Evolutionary conservation across 768 basidiomycete genomes (phyloP).

Genomic region (Naganishia friedmannii): DNA sequence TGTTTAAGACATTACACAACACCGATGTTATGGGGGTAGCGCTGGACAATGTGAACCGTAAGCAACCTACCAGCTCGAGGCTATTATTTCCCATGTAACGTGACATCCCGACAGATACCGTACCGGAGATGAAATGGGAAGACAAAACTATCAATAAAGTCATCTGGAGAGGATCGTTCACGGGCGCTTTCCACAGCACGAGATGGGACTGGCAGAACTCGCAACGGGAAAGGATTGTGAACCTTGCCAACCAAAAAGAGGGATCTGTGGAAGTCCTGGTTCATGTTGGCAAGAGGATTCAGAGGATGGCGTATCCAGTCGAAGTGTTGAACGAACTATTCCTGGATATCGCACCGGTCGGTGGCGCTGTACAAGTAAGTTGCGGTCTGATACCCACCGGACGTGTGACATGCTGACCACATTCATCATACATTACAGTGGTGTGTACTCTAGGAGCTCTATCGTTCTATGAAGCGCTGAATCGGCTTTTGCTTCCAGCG

Average conservation of each 20-base stretch:
- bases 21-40: slow-evolving; percentile 26
- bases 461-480: neutral
- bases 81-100: too few species aligned
- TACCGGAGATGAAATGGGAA: neutral
- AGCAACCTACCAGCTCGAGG: slow-evolving; percentile 32
- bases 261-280: slow-evolving; percentile 30
- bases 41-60: slow-evolving; percentile 25
- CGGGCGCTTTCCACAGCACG: slow-evolving; percentile 41
- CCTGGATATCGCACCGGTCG: slow-evolving; percentile 43
- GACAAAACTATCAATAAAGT: slow-evolving; percentile 35
- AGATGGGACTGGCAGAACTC: slow-evolving; percentile 40
- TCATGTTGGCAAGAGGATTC: slow-evolving; percentile 28
- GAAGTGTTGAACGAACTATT: slow-evolving; percentile 38
- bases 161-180: slow-evolving; percentile 48
- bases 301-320: slow-evolving; percentile 30
- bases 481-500: slow-evolving; percentile 21
- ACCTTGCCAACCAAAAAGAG: slow-evolving; percentile 35
- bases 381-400: too few species aligned
- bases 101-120: too few species aligned
- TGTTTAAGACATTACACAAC: slow-evolving; percentile 16
- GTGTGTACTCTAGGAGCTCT: neutral
- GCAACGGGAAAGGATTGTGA: slow-evolving; percentile 41
- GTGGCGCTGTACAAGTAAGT: slow-evolving; percentile 44
- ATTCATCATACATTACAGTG: neutral
- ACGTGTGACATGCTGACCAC: too few species aligned